Conservation (phyloP, 805 yeast genomes). For the Citeromyces nyonsensis region DNA sequence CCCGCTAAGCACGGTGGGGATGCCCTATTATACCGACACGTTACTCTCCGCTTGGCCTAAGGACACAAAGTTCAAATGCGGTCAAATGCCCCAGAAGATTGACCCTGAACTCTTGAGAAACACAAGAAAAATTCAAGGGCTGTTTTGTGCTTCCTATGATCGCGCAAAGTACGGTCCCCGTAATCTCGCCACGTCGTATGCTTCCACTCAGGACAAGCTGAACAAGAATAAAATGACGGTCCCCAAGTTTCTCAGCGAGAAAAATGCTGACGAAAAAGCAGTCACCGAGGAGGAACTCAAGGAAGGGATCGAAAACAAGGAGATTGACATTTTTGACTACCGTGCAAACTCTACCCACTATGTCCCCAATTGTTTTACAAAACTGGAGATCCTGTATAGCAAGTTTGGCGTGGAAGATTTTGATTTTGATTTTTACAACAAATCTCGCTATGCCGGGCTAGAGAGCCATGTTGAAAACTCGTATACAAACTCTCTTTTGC, state of each 20-base stretch:
- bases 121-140: slow-evolving; percentile 17
- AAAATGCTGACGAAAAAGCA: slow-evolving; percentile 14
- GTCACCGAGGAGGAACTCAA: slow-evolving; percentile 9
- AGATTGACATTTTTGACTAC: slow-evolving; percentile 12
- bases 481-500: slow-evolving; percentile 64
- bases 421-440: slow-evolving; percentile 76
- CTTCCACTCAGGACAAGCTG: slow-evolving; percentile 16
- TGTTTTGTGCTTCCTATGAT: slow-evolving; percentile 33
- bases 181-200: slow-evolving; percentile 27
- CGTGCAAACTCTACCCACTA: slow-evolving; percentile 15
- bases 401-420: slow-evolving; percentile 89
- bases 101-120: slow-evolving; percentile 29
- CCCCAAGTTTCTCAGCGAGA: slow-evolving; percentile 52
- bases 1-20: slow-evolving; percentile 62
- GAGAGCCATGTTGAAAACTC: slow-evolving; percentile 78
- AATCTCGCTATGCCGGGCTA: slow-evolving; percentile 64
- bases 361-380: slow-evolving; percentile 63
- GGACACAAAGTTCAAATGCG: slow-evolving; percentile 38
- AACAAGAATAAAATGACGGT: slow-evolving; percentile 7
- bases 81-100: slow-evolving; percentile 40
- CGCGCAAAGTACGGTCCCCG: slow-evolving; percentile 39
- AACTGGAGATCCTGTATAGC: slow-evolving; percentile 67
- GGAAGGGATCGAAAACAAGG: slow-evolving; percentile 2
- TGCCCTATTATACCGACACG: slow-evolving; percentile 74
- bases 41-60: slow-evolving; percentile 73